Conservation (phyloP, 2,329 filamentous ascomycete species). For the Ambrosiella xylebori region DNA sequence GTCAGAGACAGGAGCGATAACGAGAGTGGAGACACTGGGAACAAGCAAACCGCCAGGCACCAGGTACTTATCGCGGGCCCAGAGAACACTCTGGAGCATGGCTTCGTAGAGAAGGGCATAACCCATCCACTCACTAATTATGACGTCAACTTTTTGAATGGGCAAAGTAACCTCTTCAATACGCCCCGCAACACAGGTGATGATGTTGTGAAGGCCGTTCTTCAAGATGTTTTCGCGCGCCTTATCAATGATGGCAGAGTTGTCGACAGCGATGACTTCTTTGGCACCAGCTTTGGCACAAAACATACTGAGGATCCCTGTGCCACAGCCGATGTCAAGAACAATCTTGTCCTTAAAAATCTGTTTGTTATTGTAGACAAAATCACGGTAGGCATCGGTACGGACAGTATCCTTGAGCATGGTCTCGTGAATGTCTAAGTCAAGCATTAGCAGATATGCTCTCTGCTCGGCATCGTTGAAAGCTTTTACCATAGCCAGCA, state of each 20-base stretch:
- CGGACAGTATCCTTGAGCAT: slow-evolving; percentile 86
- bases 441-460: neutral
- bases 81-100: slow-evolving; percentile 87
- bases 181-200: slow-evolving; percentile 68
- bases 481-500: slow-evolving; percentile 36
- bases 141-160: slow-evolving; percentile 72
- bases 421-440: slow-evolving; percentile 74
- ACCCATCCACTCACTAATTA: slow-evolving; percentile 97
- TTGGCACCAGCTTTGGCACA: slow-evolving; percentile 78
- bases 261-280: slow-evolving; percentile 79
- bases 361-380: slow-evolving; percentile 82
- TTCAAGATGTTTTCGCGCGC: slow-evolving; percentile 69
- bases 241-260: slow-evolving; percentile 76
- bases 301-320: slow-evolving; percentile 80
- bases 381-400: slow-evolving; percentile 84
- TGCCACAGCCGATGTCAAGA: slow-evolving; percentile 78
- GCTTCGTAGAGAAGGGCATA: slow-evolving; percentile 87
- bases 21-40: slow-evolving; percentile 69
- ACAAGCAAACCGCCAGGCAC: slow-evolving; percentile 66
- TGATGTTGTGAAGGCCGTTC: slow-evolving; percentile 56
- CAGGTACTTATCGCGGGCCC: slow-evolving; percentile 74
- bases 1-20: slow-evolving; percentile 65
- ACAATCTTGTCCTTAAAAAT: slow-evolving; percentile 75
- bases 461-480: neutral
- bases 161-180: slow-evolving; percentile 74